Base-by-base conservation (phyloP, 208 protist genomes). In the Trypanosoma cruzi region DNA sequence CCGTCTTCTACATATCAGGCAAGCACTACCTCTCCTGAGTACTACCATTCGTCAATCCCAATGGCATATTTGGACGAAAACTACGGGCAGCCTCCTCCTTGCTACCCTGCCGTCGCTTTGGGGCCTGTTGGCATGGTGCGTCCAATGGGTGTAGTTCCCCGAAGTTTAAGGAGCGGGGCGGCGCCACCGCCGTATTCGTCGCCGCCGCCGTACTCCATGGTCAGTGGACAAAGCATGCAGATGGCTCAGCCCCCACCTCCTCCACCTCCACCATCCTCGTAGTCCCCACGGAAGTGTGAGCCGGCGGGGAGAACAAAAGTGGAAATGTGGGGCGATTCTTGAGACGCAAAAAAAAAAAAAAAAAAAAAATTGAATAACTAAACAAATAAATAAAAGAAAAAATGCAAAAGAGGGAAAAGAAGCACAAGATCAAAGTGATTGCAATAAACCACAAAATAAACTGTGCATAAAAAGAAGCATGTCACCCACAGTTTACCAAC, bases 21-120 rank as follows among this genome's bases (percentile, higher is more conserved):
- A 36, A 73, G 67, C 49, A 65, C 71, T 3, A 83, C 68, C 46
- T 84, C 86, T 5, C 81, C 81, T 14, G 80, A 88, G 71, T 88
- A 80, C 64, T 68, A 62, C 36, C 79, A 78, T 4, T 31, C 61
- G 2, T 16, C 58, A 28, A 53, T 72, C n/a, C 64, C 32, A 31
- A 32, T 63, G 26, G n/a, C 24, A 4, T 76, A 68, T 58, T 40
- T 72, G 26, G 50, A 49, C 16, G 52, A 64, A 42, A 37, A 32
- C 6, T 44, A 55, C 8, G 14, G n/a, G 3, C 54, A 73, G 53
- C 37, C 75, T 36, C 52, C 79, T 46, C 22, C 72, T 65, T 36
- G 44, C 16, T 49, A 64, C 76, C 16, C 49, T 61, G 22, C 69
- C 63, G 24, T 81, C 37, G 26, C 63, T 61, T n/a, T 73, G 22